These are phyloP conservation scores for Nitzschia putrida DNA, from an alignment of 108 stramenopile genomes.

Conservation along the genomic window DNA sequence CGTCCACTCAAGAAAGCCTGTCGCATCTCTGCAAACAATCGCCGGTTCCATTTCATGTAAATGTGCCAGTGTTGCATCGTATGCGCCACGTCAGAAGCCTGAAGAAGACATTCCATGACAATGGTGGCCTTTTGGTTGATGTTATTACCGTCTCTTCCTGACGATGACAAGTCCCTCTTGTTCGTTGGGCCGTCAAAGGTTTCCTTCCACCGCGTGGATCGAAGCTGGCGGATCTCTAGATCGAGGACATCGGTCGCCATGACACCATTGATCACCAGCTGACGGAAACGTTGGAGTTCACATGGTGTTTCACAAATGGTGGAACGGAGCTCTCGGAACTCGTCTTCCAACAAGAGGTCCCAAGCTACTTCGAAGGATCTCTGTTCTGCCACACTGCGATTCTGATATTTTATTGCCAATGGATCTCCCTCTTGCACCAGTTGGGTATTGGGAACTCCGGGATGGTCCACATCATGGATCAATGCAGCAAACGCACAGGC, in stretches of 20 bases:
- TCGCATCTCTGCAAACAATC: slow-evolving; percentile 20
- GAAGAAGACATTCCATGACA: slow-evolving; percentile 24
- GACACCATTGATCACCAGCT: slow-evolving; percentile 22
- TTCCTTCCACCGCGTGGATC: slow-evolving; percentile 24
- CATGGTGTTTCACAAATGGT: slow-evolving; percentile 1
- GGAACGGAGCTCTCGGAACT: slow-evolving; percentile 20
- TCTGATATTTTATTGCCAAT: slow-evolving; percentile 45
- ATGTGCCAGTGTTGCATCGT: slow-evolving; percentile 33
- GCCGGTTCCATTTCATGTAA: slow-evolving; percentile 23
- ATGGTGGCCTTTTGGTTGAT: slow-evolving; percentile 21
- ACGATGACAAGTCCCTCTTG: not conserved
- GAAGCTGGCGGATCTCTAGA: slow-evolving; percentile 3
- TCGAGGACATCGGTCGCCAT: slow-evolving; percentile 36
- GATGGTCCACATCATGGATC: slow-evolving; percentile 24
- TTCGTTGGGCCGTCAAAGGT: slow-evolving; percentile 18
- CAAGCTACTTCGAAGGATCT: slow-evolving; percentile 51
- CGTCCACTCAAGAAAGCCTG: slow-evolving; percentile 12
- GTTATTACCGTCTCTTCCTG: not conserved
- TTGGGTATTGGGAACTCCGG: slow-evolving; percentile 46
- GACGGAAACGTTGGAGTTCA: slow-evolving; percentile 18
- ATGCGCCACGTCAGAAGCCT: slow-evolving; percentile 24
- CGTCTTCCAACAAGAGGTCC: slow-evolving; percentile 36
- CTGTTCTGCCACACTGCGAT: slow-evolving; percentile 51
- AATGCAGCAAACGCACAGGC: slow-evolving; percentile 4
- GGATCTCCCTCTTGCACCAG: slow-evolving; percentile 46